Base-by-base conservation (phyloP, 305 asterid species). In the Rubia peregrina region DNA sequence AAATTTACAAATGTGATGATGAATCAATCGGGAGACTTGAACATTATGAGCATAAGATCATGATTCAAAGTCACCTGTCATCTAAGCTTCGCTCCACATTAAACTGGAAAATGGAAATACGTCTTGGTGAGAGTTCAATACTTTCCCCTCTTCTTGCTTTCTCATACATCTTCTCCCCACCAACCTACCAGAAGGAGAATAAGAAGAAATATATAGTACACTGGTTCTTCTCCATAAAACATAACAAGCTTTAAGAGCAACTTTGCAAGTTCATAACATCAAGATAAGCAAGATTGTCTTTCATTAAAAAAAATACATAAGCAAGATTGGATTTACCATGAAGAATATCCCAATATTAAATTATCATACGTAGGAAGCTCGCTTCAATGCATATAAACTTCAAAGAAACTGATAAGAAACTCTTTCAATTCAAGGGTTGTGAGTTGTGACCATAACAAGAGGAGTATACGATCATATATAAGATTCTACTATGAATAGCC, bases 131-230 rank as follows among this genome's bases (percentile, higher is more conserved):
- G 74, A 92, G 98, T 81, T 92, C 96, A 17, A 92, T 78, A 80
- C 84, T 89, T 83, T 92, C 98, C 71, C 98, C 98, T 83, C 86
- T 90, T 82, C 98, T 86, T 73, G 98, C 98, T 83, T 90, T 92
- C 41, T 92, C 96, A 59, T 92, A 92, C 98, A 90, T 84, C 84
- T 87, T 87, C 80, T 86, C 95, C 75, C 97, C 98, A 16, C 97
- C 95, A 74, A 92, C 96, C 98, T 92, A 78, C 59, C 72, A 81
- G 41, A 61, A 60, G 43, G 16, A 65, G 43, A 80, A 53, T 24
- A 63, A 60, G 21, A 26, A 57, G 41, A 67, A 71, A 66, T 12
- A 71, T 26, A 63, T 55, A 61, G 17, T n/a, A 5, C 13, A 43
- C 30, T 9, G 14, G 33, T 30, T 30, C 33, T 30, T 30, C 33